Evolutionary conservation across 192 early-diverging fungal genomes (phyloP), one percentile per base, ranked within the genome.

Genomic region (Backusella tuberculispora): DNA sequence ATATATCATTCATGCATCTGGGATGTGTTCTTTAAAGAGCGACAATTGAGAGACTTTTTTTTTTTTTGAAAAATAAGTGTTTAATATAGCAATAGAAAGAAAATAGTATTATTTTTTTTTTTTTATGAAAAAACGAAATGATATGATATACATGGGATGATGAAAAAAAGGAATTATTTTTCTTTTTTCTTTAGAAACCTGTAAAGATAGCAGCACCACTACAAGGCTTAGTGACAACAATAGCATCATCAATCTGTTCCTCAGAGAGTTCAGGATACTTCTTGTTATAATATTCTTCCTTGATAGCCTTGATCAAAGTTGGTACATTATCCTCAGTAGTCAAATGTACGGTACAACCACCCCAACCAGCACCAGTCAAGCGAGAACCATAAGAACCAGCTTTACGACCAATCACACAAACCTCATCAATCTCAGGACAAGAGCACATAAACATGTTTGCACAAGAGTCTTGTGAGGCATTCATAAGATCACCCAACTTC

Each of bases 351-450:
- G 93, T 91, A 80, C 94, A 95, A 37, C 79, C 93, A 48, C 94
- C 94, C 95, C 94, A 97, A 14, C 97, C 97, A 48, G 97, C 97
- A 7, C 97, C 96, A 1, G 96, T 97, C 47, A 98, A 85, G 19
- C 96, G 83, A 26, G 93, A 92, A 26, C 96, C 96, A 69, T 88
- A 81, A 19, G 95, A 89, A 10, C 96, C 96, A 21, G 88, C 79
- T 13, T 73, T 72, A 46, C 87, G 86, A 44, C 88, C 90, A 78
- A 94, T 76, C 0, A 42, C 44, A 24, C 89, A 89, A 14, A 98
- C 70, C 53, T 93, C 92, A 70, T 98, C 93, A n/a, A 98, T 63
- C 77, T 98, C 95, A 19, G 53, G 74, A 67, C 94, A 93, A 1
- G 88, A 90, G 81, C 95, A 98, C 78, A 96, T 87, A 79, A 92